These are phyloP conservation scores for Gymnopilus junonius DNA, from an alignment of 768 basidiomycete species.

Conservation along the genomic window DNA sequence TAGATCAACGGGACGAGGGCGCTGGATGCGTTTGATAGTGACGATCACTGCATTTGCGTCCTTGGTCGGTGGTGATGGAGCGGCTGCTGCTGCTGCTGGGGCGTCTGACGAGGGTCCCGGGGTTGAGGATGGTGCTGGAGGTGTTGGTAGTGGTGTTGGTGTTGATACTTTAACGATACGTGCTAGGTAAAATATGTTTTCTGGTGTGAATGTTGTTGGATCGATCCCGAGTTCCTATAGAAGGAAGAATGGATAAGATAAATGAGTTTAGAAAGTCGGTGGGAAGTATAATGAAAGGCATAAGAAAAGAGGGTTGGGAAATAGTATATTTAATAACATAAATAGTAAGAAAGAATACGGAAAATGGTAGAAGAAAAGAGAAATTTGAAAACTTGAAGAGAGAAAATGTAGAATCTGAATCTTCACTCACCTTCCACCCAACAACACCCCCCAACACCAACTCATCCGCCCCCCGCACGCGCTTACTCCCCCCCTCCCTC, in stretches of 20 bases:
- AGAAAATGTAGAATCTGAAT: not conserved
- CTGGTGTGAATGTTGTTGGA: slow-evolving; percentile 62
- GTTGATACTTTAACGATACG: slow-evolving; percentile 36
- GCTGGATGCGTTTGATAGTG: not conserved
- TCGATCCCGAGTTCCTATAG: slow-evolving; percentile 62
- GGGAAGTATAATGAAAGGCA: too few relatives aligned
- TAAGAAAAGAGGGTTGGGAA: too few relatives aligned
- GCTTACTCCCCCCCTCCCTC: slow-evolving; percentile 22
- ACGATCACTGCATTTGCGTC: not conserved
- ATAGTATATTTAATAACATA: not conserved
- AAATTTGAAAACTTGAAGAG: not conserved
- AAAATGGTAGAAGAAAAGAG: not conserved
- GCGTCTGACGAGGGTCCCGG: too few relatives aligned
- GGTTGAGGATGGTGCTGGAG: too few relatives aligned
- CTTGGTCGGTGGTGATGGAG: too few relatives aligned
- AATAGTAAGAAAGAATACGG: not conserved
- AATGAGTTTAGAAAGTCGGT: not conserved
- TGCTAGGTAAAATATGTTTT: slow-evolving; percentile 54
- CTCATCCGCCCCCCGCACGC: slow-evolving; percentile 29
- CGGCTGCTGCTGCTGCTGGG: too few relatives aligned
- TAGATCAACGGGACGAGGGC: slow-evolving; percentile 11
- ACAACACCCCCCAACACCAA: slow-evolving; percentile 36
- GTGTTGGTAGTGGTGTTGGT: too few relatives aligned
- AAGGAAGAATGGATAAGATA: not conserved
- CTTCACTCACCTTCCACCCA: slow-evolving; percentile 60